Evolutionary conservation across 1,139 yeast genomes (phyloP).

Genomic region (Candida anutae): DNA sequence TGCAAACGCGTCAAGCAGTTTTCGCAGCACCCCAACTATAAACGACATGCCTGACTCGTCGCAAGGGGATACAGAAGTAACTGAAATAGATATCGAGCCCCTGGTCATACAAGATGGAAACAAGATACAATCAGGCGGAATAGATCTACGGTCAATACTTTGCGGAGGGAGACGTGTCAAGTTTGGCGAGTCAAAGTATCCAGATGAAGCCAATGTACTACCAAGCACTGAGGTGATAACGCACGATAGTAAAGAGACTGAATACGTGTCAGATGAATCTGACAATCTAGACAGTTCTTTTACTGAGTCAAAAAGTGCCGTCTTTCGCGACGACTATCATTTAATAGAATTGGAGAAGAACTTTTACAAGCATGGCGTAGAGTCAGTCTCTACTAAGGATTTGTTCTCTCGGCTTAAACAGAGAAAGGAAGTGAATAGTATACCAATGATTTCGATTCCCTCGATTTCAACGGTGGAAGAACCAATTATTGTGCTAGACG

Average conservation of each 20-base stretch:
- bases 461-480: too few relatives aligned
- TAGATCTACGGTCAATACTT: slow-evolving; percentile 7
- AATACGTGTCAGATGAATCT: too few relatives aligned
- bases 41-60: slow-evolving; percentile 1
- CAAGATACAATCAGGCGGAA: slow-evolving; percentile 1
- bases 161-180: too few relatives aligned
- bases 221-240: too few relatives aligned
- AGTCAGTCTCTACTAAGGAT: slow-evolving; percentile 25
- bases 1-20: neutral
- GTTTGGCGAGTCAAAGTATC: too few relatives aligned
- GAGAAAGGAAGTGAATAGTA: neutral
- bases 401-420: slow-evolving; percentile 16
- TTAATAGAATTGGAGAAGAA: slow-evolving; percentile 27
- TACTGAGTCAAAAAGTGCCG: slow-evolving; percentile 10
- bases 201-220: too few relatives aligned
- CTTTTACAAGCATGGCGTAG: slow-evolving; percentile 14
- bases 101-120: slow-evolving; percentile 1
- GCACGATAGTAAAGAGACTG: too few relatives aligned
- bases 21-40: neutral
- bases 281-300: slow-evolving; percentile 10
- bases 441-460: too few relatives aligned
- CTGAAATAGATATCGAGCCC: slow-evolving; percentile 12
- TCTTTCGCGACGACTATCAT: slow-evolving; percentile 12
- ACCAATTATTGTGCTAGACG: slow-evolving; percentile 4
- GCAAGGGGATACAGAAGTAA: slow-evolving; percentile 7